Conservation (phyloP, 768 basidiomycete species). For the Dacryopinax primogenitus region DNA sequence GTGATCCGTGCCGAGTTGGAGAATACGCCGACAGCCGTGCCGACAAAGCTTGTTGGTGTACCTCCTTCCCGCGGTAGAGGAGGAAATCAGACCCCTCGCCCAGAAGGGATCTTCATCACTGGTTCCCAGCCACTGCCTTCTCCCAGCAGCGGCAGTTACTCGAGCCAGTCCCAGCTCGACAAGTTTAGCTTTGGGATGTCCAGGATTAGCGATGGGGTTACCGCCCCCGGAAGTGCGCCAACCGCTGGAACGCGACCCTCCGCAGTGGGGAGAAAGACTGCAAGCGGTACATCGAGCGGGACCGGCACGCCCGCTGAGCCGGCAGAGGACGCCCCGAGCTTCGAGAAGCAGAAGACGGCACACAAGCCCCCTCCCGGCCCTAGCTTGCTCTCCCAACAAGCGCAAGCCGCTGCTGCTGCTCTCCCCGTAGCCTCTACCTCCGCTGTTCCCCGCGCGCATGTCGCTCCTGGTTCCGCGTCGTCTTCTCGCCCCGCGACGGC, state of each 20-base stretch:
- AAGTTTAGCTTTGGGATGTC: slow-evolving; percentile 87
- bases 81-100: slow-evolving; percentile 88
- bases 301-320: slow-evolving; percentile 27
- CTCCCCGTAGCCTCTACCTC: neutral
- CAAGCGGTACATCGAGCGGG: slow-evolving; percentile 18
- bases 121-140: slow-evolving; percentile 81
- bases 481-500: slow-evolving; percentile 22
- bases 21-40: slow-evolving; percentile 19
- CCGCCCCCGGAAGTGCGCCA: slow-evolving; percentile 23
- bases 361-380: slow-evolving; percentile 36
- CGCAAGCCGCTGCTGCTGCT: slow-evolving; percentile 27
- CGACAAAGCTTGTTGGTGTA: slow-evolving; percentile 71
- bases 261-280: slow-evolving; percentile 23
- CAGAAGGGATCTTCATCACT: slow-evolving; percentile 70
- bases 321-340: slow-evolving; percentile 20
- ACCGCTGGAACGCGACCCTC: slow-evolving; percentile 25
- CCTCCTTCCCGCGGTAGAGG: slow-evolving; percentile 86
- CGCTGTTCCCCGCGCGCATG: neutral
- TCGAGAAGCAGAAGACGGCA: slow-evolving; percentile 25
- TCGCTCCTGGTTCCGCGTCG: slow-evolving; percentile 18
- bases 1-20: slow-evolving; percentile 79
- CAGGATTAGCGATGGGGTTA: slow-evolving; percentile 52
- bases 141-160: slow-evolving; percentile 55
- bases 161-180: slow-evolving; percentile 62
- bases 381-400: slow-evolving; percentile 62